Evolutionary conservation across 2,329 filamentous ascomycete genomes (phyloP).

Genomic region (Ambrosiella xylebori): DNA sequence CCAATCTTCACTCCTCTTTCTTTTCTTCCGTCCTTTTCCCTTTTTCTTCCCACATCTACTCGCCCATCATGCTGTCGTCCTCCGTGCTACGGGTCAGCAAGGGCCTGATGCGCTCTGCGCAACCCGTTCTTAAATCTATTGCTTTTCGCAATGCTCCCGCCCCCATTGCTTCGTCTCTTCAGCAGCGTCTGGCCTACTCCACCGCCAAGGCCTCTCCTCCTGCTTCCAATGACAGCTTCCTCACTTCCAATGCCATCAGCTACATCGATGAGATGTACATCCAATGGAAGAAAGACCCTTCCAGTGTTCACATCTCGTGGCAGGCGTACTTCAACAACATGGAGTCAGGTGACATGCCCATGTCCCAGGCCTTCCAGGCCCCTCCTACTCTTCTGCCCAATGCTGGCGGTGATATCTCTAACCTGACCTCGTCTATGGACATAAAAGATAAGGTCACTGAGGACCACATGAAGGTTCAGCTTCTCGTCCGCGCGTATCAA

Average conservation of each 20-base stretch:
- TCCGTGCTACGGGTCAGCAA: conserved; percentile 31
- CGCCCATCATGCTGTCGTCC: conserved; percentile 11
- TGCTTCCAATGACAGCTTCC: conserved; percentile 87
- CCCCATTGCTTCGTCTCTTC: conserved; percentile 26
- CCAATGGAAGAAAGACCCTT: conserved; percentile 86
- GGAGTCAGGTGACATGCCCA: conserved; percentile 94
- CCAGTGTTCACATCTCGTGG: conserved; percentile 94
- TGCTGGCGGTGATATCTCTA: conserved; percentile 60
- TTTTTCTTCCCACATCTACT: conserved; percentile 1
- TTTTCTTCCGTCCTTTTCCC: conserved; percentile 3
- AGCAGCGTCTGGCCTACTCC: conserved; percentile 31
- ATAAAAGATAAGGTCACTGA: conserved; percentile 73
- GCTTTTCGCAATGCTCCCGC: conserved; percentile 30
- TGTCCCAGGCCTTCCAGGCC: conserved; percentile 90
- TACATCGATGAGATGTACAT: conserved; percentile 99
- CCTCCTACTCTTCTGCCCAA: conserved; percentile 80
- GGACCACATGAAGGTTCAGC: conserved; percentile 83
- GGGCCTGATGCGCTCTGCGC: conserved; percentile 38
- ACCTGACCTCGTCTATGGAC: conserved; percentile 51
- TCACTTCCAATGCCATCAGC: conserved; percentile 91
- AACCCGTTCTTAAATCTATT: conserved; percentile 28
- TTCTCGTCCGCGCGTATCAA: conserved; percentile 93
- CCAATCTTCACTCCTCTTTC: conserved; percentile 3
- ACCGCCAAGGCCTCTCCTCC: conserved; percentile 34
- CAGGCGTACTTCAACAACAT: conserved; percentile 99